Evolutionary conservation across 441 rosid species (phyloP).

Genomic region (Iberis amara): DNA sequence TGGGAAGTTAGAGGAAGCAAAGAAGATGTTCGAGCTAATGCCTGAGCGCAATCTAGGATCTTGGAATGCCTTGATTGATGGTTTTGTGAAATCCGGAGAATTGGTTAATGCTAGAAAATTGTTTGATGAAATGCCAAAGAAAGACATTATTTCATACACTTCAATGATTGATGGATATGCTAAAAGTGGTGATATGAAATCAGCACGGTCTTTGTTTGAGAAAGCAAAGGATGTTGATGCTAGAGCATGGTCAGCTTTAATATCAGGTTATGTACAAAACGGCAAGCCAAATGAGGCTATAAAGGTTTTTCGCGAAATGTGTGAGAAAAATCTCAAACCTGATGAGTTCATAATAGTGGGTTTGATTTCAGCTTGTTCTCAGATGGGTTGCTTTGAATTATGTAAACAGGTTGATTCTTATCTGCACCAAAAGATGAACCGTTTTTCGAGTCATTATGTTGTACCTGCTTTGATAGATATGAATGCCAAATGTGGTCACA

Average conservation of each 20-base stretch:
- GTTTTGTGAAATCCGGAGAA: conserved; percentile 50
- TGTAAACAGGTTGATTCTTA: conserved; percentile 55
- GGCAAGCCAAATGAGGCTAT: conserved; percentile 61
- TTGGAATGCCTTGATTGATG: conserved; percentile 64
- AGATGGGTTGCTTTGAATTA: conserved; percentile 49
- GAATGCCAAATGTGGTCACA: conserved; percentile 77
- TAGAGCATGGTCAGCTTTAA: conserved; percentile 64
- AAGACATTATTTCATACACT: conserved; percentile 49
- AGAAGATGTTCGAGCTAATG: conserved; percentile 45
- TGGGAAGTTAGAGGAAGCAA: conserved; percentile 49
- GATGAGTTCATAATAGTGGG: conserved; percentile 61
- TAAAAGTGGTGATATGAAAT: conserved; percentile 58
- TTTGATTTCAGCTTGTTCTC: conserved; percentile 81
- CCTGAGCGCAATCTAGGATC: conserved; percentile 50
- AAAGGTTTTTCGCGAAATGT: conserved; percentile 45
- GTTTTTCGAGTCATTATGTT: conserved; percentile 43
- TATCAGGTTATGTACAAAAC: conserved; percentile 68
- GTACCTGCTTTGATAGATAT: conserved; percentile 63
- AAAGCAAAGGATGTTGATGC: conserved; percentile 47
- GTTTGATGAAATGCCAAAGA: conserved; percentile 67
- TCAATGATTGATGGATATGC: conserved; percentile 70
- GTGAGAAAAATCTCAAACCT: conserved; percentile 40
- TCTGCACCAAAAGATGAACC: conserved; percentile 36
- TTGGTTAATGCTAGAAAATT: conserved; percentile 44
- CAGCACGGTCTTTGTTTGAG: conserved; percentile 58